Conservation (phyloP, 768 basidiomycete species). For the Arthromyces matolae region DNA sequence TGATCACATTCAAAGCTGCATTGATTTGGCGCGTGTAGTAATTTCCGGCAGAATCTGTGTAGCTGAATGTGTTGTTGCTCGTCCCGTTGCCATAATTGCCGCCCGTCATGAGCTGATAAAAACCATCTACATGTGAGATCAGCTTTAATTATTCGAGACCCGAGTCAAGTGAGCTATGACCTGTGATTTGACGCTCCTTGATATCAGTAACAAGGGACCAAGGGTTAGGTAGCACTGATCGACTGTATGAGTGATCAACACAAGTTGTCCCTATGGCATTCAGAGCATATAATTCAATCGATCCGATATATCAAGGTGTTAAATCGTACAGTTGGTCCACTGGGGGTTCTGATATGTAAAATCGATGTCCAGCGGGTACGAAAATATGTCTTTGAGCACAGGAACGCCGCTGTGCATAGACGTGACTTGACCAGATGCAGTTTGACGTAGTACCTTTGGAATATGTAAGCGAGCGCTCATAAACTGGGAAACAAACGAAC, state of each 20-base stretch:
- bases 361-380: conserved; percentile 45
- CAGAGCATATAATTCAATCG: not conserved
- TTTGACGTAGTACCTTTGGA: conserved; percentile 38
- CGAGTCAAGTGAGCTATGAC: conserved; percentile 30
- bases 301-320: conserved; percentile 1
- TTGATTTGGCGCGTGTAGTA: conserved; percentile 60
- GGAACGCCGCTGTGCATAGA: conserved; percentile 42
- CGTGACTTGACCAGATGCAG: conserved; percentile 30
- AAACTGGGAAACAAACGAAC: conserved; percentile 18
- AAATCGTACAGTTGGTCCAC: conserved; percentile 33
- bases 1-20: conserved; percentile 59
- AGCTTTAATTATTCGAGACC: conserved; percentile 41
- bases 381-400: conserved; percentile 38
- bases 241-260: conserved; percentile 70
- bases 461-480: conserved; percentile 1
- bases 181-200: conserved; percentile 52
- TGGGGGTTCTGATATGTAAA: conserved; percentile 33
- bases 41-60: conserved; percentile 55
- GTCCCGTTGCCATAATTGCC: conserved; percentile 67
- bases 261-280: conserved; percentile 39
- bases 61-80: conserved; percentile 63
- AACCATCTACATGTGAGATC: conserved; percentile 20
- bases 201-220: conserved; percentile 58
- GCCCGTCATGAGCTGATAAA: conserved; percentile 21
- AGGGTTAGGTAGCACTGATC: conserved; percentile 53